Percentiles rank a stretch among this genome's conserved stretches.
phyloP scores from a whole-genome alignment of 345 rosid species.

The Euphorbia peplus region DNA sequence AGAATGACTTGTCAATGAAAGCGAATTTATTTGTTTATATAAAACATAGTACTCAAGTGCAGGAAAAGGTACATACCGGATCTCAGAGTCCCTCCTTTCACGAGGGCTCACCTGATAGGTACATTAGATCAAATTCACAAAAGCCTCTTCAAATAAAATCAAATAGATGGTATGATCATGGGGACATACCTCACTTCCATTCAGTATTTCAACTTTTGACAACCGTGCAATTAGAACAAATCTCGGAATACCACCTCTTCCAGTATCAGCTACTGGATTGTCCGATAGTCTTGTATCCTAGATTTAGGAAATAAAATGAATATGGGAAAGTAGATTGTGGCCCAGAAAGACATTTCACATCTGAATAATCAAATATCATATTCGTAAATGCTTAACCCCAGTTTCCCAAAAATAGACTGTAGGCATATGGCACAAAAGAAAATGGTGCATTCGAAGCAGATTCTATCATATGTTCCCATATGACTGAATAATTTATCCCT shows the following conservation, averaged over 20 bases:
- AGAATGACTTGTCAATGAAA: not conserved
- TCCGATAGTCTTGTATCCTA: constrained; percentile 93
- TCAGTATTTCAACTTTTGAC: constrained; percentile 68
- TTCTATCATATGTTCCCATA: not conserved
- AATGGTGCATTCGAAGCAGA: not conserved
- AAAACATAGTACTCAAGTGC: not conserved
- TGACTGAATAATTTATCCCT: too few relatives aligned
- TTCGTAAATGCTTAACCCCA: not conserved
- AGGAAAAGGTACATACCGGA: constrained; percentile 50
- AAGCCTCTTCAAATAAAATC: constrained; percentile 14
- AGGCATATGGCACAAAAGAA: not conserved
- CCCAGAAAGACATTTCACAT: not conserved
- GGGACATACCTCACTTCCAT: constrained; percentile 88
- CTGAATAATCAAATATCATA: not conserved
- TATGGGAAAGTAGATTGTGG: constrained; percentile 6
- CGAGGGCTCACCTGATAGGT: constrained; percentile 62
- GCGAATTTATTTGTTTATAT: constrained; percentile 5
- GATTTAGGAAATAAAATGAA: constrained; percentile 18
- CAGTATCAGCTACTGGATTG: constrained; percentile 75
- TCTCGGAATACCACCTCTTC: constrained; percentile 75
- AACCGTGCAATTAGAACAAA: constrained; percentile 75
- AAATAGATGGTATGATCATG: constrained; percentile 5
- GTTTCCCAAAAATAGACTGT: not conserved
- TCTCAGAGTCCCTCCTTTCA: constrained; percentile 96
- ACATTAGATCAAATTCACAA: constrained; percentile 18